Conservation (phyloP, 192 early-diverging fungal genomes). For the Podila verticillata region DNA sequence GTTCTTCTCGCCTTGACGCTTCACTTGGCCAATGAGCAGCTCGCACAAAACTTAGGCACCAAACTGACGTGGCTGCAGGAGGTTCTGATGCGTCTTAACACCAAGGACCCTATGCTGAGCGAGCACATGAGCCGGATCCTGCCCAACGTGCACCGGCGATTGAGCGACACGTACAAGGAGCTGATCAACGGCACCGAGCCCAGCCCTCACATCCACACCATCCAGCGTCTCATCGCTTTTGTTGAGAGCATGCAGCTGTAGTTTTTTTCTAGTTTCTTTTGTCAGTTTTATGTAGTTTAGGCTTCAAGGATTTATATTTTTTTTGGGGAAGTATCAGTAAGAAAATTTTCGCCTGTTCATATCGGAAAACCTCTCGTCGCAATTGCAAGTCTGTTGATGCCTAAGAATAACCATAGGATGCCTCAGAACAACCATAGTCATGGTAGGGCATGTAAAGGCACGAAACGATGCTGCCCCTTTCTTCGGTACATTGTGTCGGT, state of each 20-base stretch:
- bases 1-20: slow-evolving; percentile 56
- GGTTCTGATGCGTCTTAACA: slow-evolving; percentile 24
- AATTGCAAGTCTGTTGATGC: no score
- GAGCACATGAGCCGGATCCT: slow-evolving; percentile 47
- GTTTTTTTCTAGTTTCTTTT: neutral
- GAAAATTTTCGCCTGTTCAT: no score
- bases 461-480: no score
- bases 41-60: slow-evolving; percentile 46
- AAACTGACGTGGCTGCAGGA: slow-evolving; percentile 35
- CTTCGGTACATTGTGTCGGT: no score
- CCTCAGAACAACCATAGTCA: no score
- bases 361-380: no score
- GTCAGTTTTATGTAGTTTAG: neutral
- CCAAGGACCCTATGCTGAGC: slow-evolving; percentile 41
- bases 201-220: slow-evolving; percentile 21
- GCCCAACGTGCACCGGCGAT: slow-evolving; percentile 30
- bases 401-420: no score
- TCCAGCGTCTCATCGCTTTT: slow-evolving; percentile 29
- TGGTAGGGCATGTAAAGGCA: no score
- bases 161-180: slow-evolving; percentile 40
- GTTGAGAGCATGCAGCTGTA: slow-evolving; percentile 20
- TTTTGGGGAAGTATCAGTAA: neutral
- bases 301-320: neutral
- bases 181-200: slow-evolving; percentile 16
- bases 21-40: slow-evolving; percentile 49